phyloP scores from a whole-genome alignment of 768 basidiomycete species.

The Ramaria sp. region DNA sequence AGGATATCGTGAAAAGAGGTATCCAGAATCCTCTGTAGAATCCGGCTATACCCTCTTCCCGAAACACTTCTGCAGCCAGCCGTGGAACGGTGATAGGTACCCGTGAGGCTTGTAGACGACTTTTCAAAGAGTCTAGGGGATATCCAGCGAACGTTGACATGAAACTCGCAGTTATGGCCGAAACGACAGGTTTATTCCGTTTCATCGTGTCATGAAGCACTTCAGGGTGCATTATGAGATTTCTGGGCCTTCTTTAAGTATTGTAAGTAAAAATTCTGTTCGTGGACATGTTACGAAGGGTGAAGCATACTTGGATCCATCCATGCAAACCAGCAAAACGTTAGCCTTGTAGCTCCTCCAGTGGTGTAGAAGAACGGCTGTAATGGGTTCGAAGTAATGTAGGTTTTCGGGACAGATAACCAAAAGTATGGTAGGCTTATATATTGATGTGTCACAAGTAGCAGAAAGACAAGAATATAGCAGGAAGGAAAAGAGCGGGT shows the following conservation, averaged over 20 bases:
- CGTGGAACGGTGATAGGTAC: constrained; percentile 61
- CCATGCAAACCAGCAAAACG: constrained; percentile 10
- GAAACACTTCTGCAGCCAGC: constrained; percentile 62
- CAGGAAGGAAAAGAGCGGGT: neutral
- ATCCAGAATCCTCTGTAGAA: constrained; percentile 90
- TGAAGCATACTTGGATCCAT: constrained; percentile 9
- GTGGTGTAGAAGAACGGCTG: neutral
- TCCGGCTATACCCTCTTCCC: constrained; percentile 78
- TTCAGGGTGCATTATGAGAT: constrained; percentile 1
- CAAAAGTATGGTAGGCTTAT: neutral
- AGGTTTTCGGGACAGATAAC: neutral
- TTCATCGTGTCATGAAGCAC: constrained; percentile 5
- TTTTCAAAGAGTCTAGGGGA: constrained; percentile 92
- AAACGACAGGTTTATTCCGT: constrained; percentile 73
- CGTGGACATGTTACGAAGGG: neutral
- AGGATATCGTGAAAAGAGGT: constrained; percentile 89
- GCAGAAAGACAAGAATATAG: neutral
- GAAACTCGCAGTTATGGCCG: constrained; percentile 84
- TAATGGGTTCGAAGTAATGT: neutral
- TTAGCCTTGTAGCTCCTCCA: neutral
- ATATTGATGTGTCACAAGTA: neutral
- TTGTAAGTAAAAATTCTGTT: neutral
- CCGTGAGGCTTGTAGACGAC: constrained; percentile 78
- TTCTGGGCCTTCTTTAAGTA: neutral
- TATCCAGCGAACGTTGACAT: constrained; percentile 90